phyloP scores from a whole-genome alignment of 257 asterid species.

The Solanum arcanum region DNA sequence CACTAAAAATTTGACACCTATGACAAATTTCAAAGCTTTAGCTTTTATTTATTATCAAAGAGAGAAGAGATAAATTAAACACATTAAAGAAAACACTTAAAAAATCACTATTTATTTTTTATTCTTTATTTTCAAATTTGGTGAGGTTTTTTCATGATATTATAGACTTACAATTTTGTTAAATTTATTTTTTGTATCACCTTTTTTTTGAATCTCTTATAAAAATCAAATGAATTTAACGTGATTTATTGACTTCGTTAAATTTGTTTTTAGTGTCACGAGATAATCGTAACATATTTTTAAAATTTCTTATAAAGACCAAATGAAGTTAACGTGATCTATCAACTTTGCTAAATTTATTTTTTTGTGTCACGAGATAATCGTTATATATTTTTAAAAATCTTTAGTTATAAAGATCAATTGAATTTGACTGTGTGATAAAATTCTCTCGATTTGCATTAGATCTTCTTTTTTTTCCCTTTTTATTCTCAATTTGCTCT shows the following conservation, averaged over 20 bases:
- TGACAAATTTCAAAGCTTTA: background rate
- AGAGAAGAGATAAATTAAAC: background rate
- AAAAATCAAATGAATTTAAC: background rate
- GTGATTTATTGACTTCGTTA: background rate
- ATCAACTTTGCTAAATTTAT: background rate
- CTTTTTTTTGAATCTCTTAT: too few relatives aligned
- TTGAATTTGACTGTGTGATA: background rate
- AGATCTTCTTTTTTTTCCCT: too few relatives aligned
- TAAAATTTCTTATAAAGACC: too few relatives aligned
- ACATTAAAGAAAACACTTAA: background rate
- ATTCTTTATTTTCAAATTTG: background rate
- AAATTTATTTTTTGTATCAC: background rate
- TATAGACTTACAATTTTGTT: background rate
- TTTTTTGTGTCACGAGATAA: background rate
- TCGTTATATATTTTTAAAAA: background rate
- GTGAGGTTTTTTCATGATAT: background rate
- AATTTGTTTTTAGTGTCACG: background rate
- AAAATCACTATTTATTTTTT: background rate
- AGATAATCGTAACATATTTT: background rate
- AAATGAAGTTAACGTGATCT: background rate
- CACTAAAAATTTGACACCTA: too few relatives aligned
- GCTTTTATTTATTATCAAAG: background rate
- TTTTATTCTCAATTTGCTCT: background rate
- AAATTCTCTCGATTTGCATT: background rate
- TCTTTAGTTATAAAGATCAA: too few relatives aligned